Conservation (phyloP, 768 basidiomycete genomes). For the Pleurotus platypus region DNA sequence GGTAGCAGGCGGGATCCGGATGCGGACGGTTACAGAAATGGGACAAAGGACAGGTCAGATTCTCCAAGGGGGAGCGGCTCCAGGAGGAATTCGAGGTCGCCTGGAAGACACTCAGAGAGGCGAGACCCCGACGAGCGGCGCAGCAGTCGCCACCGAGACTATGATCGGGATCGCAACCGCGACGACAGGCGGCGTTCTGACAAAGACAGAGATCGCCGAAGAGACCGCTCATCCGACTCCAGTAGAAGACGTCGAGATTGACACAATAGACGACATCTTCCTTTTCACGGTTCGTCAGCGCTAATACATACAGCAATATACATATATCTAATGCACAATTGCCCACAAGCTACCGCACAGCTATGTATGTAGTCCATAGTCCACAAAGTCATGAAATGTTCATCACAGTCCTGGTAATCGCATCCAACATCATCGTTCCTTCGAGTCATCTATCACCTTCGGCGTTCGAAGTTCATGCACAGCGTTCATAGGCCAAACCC, state of each 20-base stretch:
- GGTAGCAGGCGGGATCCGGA: slow-evolving; percentile 10
- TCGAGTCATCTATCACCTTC: not conserved
- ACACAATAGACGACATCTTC: not conserved
- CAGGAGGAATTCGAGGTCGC: slow-evolving; percentile 49
- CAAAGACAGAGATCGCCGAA: slow-evolving; percentile 26
- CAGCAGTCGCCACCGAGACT: slow-evolving; percentile 4
- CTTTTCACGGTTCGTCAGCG: not conserved
- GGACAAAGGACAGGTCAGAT: slow-evolving; percentile 2
- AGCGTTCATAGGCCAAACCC: not conserved
- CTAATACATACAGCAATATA: not conserved
- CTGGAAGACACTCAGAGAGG: slow-evolving; percentile 19
- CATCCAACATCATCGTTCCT: not conserved
- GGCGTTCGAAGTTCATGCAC: not conserved
- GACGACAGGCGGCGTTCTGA: slow-evolving; percentile 28
- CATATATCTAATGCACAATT: not conserved
- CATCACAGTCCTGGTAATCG: not conserved
- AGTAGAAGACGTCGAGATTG: slow-evolving; percentile 21
- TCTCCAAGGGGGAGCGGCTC: slow-evolving; percentile 29
- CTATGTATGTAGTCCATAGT: slow-evolving; percentile 3
- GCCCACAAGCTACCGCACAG: not conserved
- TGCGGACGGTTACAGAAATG: slow-evolving; percentile 9
- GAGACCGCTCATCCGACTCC: slow-evolving; percentile 25
- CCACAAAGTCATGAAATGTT: not conserved
- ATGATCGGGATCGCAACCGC: slow-evolving; percentile 24
- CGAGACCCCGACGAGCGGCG: slow-evolving; percentile 23